Evolutionary conservation across 495 filamentous ascomycete genomes (phyloP).

Genomic region (Lophiostoma macrostomum): DNA sequence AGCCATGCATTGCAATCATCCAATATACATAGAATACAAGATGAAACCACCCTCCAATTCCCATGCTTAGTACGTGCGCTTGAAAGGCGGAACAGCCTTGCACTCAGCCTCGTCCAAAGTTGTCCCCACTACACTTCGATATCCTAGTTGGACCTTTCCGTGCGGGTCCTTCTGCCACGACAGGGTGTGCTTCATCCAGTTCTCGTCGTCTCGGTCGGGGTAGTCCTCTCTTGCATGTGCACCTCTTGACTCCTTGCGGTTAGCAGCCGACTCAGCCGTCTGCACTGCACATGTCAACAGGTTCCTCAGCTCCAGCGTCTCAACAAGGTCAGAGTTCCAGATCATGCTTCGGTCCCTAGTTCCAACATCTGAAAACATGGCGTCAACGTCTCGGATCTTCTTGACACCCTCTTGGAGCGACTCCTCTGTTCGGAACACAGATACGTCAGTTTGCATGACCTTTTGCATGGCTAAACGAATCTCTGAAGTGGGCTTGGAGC

Average conservation of each 20-base stretch:
- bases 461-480: conserved; percentile 94
- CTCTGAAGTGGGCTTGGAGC: conserved; percentile 80
- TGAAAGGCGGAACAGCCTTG: conserved; percentile 44
- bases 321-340: conserved; percentile 96
- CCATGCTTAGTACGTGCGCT: conserved; percentile 40
- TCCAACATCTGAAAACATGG: conserved; percentile 73
- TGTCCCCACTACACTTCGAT: conserved; percentile 35
- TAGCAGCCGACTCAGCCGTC: conserved; percentile 80
- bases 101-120: conserved; percentile 47
- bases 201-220: conserved; percentile 85
- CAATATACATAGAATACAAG: conserved; percentile 34
- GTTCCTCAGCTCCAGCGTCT: conserved; percentile 92
- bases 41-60: conserved; percentile 8
- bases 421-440: conserved; percentile 95
- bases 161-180: conserved; percentile 78
- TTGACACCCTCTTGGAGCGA: conserved; percentile 79
- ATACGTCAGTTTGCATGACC: conserved; percentile 95
- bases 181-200: conserved; percentile 99
- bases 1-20: no score
- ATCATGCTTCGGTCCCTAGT: conserved; percentile 99
- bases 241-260: conserved; percentile 90
- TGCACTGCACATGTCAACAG: conserved; percentile 91
- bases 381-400: conserved; percentile 77
- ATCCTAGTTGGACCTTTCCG: conserved; percentile 39
- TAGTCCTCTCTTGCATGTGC: conserved; percentile 94